A percentile compares a stretch with the other conserved stretches of the same genome.
These are phyloP conservation scores for Carex cristatella DNA, from an alignment of 176 grass and related monocot genomes.

Conservation along the genomic window DNA sequence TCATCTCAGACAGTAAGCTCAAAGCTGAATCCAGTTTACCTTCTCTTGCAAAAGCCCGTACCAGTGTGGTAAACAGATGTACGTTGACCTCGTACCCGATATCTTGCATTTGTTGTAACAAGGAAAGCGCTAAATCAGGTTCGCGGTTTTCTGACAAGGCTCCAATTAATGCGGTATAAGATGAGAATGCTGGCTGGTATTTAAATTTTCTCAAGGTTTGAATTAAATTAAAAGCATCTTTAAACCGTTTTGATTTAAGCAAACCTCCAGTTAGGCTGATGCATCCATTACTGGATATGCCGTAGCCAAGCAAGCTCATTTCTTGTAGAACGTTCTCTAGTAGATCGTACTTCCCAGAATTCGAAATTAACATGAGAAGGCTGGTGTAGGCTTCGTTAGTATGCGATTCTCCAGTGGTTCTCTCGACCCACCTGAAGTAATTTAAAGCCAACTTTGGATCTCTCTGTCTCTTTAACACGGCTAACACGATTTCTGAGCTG, in stretches of 20 bases:
- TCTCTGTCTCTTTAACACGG: conserved; percentile 50
- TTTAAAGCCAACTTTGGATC: conserved; percentile 47
- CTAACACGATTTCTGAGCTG: conserved; percentile 31
- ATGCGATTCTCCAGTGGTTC: conserved; percentile 37
- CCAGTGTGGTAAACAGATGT: conserved; percentile 64
- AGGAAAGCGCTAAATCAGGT: conserved; percentile 51
- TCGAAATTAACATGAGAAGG: conserved; percentile 48
- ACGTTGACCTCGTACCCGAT: conserved; percentile 80
- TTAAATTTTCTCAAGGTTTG: conserved; percentile 58
- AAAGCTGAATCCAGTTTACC: conserved; percentile 45
- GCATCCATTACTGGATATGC: conserved; percentile 47
- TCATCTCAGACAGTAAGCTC: conserved; percentile 63
- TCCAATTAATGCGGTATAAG: conserved; percentile 68
- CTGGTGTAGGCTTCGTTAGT: conserved; percentile 48
- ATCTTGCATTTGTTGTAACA: conserved; percentile 92
- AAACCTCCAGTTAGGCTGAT: conserved; percentile 40
- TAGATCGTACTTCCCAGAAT: conserved; percentile 26
- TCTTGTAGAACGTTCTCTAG: conserved; percentile 68
- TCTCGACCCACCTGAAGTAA: conserved; percentile 57
- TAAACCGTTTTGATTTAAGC: conserved; percentile 41
- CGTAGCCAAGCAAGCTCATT: conserved; percentile 69
- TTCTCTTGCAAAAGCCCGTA: conserved; percentile 58
- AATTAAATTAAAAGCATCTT: conserved; percentile 40
- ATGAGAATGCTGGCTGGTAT: conserved; percentile 78
- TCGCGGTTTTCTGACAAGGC: conserved; percentile 44